Conservation (phyloP, 164 flowering plant species). For the Cinnamomum micranthum region DNA sequence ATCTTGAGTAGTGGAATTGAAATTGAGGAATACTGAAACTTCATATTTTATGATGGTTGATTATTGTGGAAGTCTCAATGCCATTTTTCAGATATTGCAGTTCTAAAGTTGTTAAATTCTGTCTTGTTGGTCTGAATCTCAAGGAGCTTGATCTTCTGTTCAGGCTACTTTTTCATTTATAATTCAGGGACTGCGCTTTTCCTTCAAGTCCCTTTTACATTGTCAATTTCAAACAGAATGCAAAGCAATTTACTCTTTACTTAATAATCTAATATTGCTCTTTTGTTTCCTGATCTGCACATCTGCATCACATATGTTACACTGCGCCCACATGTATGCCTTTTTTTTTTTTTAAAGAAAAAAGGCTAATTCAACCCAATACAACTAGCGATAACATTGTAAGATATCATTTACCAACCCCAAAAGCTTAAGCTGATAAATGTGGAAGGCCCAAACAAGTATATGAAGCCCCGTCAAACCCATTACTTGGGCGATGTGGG, state of each 20-base stretch:
- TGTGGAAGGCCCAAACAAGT: no score
- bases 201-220: not conserved
- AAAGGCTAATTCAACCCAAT: not conserved
- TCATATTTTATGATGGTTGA: not conserved
- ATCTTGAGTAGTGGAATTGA: not conserved
- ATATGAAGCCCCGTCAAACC: no score
- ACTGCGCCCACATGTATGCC: not conserved
- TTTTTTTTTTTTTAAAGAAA: not conserved
- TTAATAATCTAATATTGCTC: no score
- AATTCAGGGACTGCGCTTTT: not conserved
- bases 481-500: no score
- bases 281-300: not conserved
- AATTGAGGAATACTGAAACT: not conserved
- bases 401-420: no score
- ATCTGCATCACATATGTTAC: not conserved
- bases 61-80: not conserved
- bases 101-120: no score
- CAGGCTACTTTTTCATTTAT: not conserved
- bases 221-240: not conserved
- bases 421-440: no score
- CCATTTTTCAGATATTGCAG: not conserved
- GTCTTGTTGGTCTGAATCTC: not conserved
- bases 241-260: not conserved
- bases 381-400: not conserved
- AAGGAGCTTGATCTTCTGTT: not conserved